Base-by-base conservation (phyloP, 164 flowering plant species). In the Akebia trifoliata region DNA sequence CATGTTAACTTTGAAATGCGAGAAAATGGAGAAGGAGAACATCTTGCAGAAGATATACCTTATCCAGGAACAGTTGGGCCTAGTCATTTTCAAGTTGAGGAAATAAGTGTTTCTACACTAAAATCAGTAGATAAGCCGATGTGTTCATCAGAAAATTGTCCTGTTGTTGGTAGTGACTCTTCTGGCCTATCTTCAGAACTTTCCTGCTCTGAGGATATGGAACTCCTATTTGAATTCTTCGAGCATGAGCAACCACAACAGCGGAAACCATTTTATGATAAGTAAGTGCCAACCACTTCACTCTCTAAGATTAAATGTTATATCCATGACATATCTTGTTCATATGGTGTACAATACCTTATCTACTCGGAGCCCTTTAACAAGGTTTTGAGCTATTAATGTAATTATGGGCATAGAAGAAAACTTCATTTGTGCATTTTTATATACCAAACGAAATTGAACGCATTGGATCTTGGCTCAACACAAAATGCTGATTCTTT, bases 211-310 rank as follows among this genome's bases (percentile, higher is more conserved):
- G 26, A 28, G 42, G 38, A 52, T 32, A 28, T 34, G 29, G 53
- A 62, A 31, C 59, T 62, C 37, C 18, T 54, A 53, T 62, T 54
- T 36, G 59, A 62, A 26, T 62, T 45, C 46, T 62, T 62, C 54
- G 65, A 62, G 48, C 43, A 50, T 17, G 65, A 62, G 29, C 20
- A 35, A 53, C 59, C 53, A 35, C 54, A 54, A 6, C 32, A 4
- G 21, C 47, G 59, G 54, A 62, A 62, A 46, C 65, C 65, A 24
- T 38, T 54, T 11, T 36, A 54, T 36, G 37, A 53, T 17, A 62
- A 62, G 65, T 62, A 39, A 44, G 59, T 62, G 24, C 22, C 43
- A 52, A 8, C 21, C 4, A 36, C 43, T 4, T 4, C 6, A n/a
- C n/a, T n/a, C n/a, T n/a, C n/a, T n/a, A n/a, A n/a, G n/a, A n/a